phyloP scores from a whole-genome alignment of 768 basidiomycete genomes.

The Suillus americanus region DNA sequence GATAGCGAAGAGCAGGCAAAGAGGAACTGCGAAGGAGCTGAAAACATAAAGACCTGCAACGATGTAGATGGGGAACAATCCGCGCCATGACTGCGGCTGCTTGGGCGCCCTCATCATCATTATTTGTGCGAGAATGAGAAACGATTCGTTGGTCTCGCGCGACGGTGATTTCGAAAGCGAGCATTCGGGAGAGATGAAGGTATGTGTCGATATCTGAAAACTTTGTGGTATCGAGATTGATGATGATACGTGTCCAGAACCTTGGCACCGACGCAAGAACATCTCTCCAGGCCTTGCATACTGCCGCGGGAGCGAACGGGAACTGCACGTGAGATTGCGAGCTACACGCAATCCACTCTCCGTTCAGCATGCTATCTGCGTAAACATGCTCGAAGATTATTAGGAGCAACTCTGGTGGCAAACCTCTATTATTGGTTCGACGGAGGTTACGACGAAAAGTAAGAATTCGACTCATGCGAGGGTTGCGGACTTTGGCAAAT shows the following conservation, averaged over 20 bases:
- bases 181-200: slow-evolving; percentile 8
- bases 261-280: slow-evolving; percentile 5
- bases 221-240: slow-evolving; percentile 9
- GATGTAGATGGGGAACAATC: slow-evolving; percentile 5
- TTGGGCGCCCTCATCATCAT: neutral
- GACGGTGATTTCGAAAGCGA: slow-evolving; percentile 7
- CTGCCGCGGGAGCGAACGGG: slow-evolving; percentile 9
- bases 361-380: neutral
- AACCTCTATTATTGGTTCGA: neutral
- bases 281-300: slow-evolving; percentile 9
- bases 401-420: neutral
- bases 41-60: slow-evolving; percentile 6
- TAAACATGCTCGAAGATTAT: slow-evolving; percentile 1
- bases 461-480: neutral
- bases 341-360: neutral
- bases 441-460: neutral
- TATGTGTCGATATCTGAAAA: slow-evolving; percentile 3
- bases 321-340: slow-evolving; percentile 5
- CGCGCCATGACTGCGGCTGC: neutral
- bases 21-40: slow-evolving; percentile 10
- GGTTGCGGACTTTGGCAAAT: neutral
- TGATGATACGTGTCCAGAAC: slow-evolving; percentile 12
- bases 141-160: neutral
- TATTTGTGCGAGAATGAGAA: neutral
- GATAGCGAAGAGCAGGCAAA: slow-evolving; percentile 7